Conservation (phyloP, 2,329 filamentous ascomycete genomes). For the Aspergillus candidus region DNA sequence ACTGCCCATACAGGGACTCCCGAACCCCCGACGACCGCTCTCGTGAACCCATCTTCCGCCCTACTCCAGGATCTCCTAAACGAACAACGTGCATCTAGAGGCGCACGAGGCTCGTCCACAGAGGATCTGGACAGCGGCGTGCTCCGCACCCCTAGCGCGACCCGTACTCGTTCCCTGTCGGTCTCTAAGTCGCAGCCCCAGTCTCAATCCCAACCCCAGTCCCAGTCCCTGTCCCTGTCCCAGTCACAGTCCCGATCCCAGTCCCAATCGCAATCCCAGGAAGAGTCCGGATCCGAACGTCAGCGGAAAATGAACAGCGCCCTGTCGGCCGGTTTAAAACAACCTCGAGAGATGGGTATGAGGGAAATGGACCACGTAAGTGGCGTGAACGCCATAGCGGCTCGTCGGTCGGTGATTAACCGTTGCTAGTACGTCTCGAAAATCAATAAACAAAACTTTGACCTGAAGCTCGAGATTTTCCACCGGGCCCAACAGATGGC, state of each 20-base stretch:
- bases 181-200: constrained; percentile 7
- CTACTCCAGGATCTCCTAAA: constrained; percentile 37
- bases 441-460: constrained; percentile 40
- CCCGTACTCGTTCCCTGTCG: no score
- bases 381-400: neutral
- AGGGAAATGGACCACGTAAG: constrained; percentile 39
- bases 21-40: constrained; percentile 23
- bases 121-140: constrained; percentile 20
- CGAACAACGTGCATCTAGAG: constrained; percentile 36
- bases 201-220: constrained; percentile 11
- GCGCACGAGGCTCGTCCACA: constrained; percentile 20
- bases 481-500: constrained; percentile 35
- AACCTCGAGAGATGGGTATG: constrained; percentile 37
- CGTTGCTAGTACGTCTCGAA: constrained; percentile 36
- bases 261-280: constrained; percentile 22
- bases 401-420: constrained; percentile 11
- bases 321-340: constrained; percentile 25
- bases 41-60: constrained; percentile 36
- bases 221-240: constrained; percentile 8
- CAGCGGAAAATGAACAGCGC: constrained; percentile 26
- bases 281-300: constrained; percentile 31
- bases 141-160: constrained; percentile 20
- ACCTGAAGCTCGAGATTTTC: constrained; percentile 39
- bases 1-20: constrained; percentile 22
- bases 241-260: constrained; percentile 10